Evolutionary conservation across 495 filamentous ascomycete species (phyloP).

Genomic region (Penicillium pancosmium): DNA sequence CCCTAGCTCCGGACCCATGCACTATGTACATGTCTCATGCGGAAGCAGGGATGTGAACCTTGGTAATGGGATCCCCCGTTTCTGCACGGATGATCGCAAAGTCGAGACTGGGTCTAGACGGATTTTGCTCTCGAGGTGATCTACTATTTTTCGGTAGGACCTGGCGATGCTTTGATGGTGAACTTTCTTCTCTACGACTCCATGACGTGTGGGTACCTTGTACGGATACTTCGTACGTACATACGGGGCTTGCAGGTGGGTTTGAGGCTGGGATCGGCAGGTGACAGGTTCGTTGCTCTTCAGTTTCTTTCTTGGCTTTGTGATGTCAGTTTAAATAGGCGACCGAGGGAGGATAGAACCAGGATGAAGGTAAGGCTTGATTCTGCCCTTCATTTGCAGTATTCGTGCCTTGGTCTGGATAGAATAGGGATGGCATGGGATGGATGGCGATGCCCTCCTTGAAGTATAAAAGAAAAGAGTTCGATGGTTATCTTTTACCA

Average conservation of each 20-base stretch:
- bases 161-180: no score
- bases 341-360: neutral
- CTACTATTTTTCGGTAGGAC: neutral
- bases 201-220: neutral
- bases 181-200: neutral
- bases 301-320: neutral
- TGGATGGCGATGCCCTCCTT: no score
- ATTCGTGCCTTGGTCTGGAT: no score
- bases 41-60: conserved; percentile 15
- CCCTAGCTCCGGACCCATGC: neutral
- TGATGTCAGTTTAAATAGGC: neutral
- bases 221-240: neutral
- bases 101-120: neutral
- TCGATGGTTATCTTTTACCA: neutral
- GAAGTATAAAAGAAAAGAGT: neutral
- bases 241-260: neutral
- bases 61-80: conserved; percentile 11
- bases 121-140: neutral
- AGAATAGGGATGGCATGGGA: no score
- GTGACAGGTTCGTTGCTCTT: neutral
- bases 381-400: no score
- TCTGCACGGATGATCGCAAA: neutral
- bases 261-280: neutral
- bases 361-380: no score
- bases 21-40: conserved; percentile 3